phyloP scores from a whole-genome alignment of 2,329 filamentous ascomycete species.

The Nothophaeocryptopus gaeumannii region DNA sequence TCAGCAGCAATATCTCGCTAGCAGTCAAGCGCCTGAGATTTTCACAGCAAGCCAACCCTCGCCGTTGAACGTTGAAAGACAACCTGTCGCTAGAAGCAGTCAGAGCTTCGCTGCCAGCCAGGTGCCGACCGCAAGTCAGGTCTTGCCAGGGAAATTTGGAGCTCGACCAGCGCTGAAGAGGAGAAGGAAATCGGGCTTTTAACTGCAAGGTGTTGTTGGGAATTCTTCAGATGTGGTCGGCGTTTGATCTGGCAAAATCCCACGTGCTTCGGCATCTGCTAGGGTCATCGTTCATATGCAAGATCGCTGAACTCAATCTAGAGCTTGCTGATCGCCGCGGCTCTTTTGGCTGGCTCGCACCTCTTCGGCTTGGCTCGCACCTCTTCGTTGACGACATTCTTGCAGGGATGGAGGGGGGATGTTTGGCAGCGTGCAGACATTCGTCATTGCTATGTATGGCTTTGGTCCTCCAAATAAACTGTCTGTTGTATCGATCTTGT shows the following conservation, averaged over 20 bases:
- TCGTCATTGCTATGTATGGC: too few relatives aligned
- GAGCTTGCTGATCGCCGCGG: neutral
- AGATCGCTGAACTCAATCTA: conserved; percentile 7
- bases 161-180: conserved; percentile 42
- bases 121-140: conserved; percentile 32
- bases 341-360: conserved; percentile 1
- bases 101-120: conserved; percentile 16
- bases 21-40: conserved; percentile 32
- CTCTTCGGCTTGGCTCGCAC: conserved; percentile 8
- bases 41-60: conserved; percentile 31
- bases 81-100: conserved; percentile 23
- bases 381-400: conserved; percentile 24
- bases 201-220: conserved; percentile 1
- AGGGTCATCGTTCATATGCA: conserved; percentile 5
- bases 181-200: conserved; percentile 42
- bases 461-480: too few relatives aligned
- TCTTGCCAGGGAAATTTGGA: conserved; percentile 33
- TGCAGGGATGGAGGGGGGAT: conserved; percentile 2
- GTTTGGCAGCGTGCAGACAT: too few relatives aligned
- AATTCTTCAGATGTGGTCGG: too few relatives aligned
- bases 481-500: too few relatives aligned
- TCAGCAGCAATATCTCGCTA: conserved; percentile 25
- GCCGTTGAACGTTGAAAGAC: conserved; percentile 9
- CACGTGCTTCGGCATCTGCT: conserved; percentile 7
- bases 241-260: too few relatives aligned